These are phyloP conservation scores for Deinandra increscens DNA, from an alignment of 129 eudicot species.

Conservation along the genomic window DNA sequence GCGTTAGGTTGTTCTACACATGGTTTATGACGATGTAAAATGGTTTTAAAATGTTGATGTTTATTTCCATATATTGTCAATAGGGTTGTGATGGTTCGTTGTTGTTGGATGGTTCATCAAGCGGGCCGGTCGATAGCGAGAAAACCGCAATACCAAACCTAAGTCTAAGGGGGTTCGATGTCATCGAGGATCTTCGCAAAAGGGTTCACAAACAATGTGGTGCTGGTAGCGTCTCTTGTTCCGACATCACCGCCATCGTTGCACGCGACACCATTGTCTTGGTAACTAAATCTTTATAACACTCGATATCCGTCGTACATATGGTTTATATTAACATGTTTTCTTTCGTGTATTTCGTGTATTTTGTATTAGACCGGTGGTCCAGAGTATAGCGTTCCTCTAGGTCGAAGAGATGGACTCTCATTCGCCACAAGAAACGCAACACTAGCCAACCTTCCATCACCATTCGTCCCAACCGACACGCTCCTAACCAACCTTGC, in stretches of 20 bases:
- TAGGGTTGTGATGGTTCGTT: conserved; percentile 83
- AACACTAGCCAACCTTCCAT: conserved; percentile 55
- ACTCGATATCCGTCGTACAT: no score
- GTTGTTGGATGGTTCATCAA: conserved; percentile 61
- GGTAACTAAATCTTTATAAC: no score
- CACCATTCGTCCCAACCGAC: conserved; percentile 46
- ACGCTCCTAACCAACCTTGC: conserved; percentile 39
- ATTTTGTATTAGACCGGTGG: conserved; percentile 51
- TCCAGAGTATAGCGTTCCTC: conserved; percentile 51
- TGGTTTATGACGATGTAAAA: no score
- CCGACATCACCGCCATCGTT: conserved; percentile 66
- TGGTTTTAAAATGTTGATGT: no score
- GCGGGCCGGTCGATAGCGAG: conserved; percentile 59
- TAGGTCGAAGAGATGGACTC: conserved; percentile 58
- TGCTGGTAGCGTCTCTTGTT: conserved; percentile 45
- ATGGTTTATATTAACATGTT: conserved; percentile 1
- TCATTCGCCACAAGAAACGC: conserved; percentile 50
- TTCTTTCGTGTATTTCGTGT: neutral
- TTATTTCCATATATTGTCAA: neutral
- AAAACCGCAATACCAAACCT: conserved; percentile 56
- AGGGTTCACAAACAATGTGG: conserved; percentile 53
- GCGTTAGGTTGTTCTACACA: no score
- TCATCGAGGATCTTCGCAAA: conserved; percentile 55
- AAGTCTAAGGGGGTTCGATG: conserved; percentile 49
- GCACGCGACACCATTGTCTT: conserved; percentile 61